Conservation (phyloP, 768 basidiomycete species). For the Boletus subparvulus region DNA sequence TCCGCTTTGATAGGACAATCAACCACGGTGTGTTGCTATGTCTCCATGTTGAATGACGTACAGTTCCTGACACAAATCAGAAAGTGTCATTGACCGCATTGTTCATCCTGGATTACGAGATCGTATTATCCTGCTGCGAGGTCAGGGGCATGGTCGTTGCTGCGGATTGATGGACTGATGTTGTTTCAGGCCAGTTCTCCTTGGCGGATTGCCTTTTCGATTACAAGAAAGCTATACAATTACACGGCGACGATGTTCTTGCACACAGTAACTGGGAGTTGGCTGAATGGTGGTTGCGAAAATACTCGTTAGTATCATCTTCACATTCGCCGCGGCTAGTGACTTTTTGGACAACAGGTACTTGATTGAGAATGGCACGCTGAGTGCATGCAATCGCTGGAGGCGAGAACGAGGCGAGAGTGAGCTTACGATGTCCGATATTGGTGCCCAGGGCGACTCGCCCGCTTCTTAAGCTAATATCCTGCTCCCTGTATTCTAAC, state of each 20-base stretch:
- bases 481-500: constrained; percentile 9
- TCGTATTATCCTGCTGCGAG: constrained; percentile 84
- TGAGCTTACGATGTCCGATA: constrained; percentile 61
- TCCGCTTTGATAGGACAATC: constrained; percentile 54
- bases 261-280: constrained; percentile 91
- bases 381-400: constrained; percentile 84
- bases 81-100: constrained; percentile 88
- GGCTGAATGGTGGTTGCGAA: constrained; percentile 74
- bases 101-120: constrained; percentile 89
- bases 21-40: constrained; percentile 66
- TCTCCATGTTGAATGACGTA: neutral
- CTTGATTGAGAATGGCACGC: constrained; percentile 70
- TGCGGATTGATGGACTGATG: constrained; percentile 3
- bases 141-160: constrained; percentile 39
- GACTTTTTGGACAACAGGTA: constrained; percentile 47
- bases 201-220: constrained; percentile 78
- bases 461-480: constrained; percentile 20
- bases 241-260: constrained; percentile 92
- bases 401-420: constrained; percentile 76
- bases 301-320: constrained; percentile 59
- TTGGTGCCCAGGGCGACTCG: constrained; percentile 39
- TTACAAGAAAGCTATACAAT: constrained; percentile 62
- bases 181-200: constrained; percentile 64
- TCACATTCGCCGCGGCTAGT: neutral
- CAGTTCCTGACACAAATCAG: constrained; percentile 39